Percentiles rank a stretch among this genome's conserved stretches.
These are phyloP conservation scores for Phytophthora litchii DNA, from an alignment of 352 stramenopile genomes.

Conservation along the genomic window DNA sequence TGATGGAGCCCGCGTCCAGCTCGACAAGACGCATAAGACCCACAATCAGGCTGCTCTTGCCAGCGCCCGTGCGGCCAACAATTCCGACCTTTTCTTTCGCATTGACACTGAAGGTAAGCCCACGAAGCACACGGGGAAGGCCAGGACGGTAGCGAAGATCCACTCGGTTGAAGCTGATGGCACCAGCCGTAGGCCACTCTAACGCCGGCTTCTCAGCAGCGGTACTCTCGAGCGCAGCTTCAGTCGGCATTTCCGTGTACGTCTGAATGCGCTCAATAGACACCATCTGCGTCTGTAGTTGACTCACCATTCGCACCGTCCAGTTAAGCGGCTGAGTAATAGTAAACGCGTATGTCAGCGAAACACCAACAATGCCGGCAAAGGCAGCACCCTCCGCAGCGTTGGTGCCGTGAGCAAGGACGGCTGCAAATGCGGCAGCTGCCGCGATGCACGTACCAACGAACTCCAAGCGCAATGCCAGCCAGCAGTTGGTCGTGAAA, in stretches of 20 bases:
- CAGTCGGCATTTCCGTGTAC: slow-evolving; percentile 20
- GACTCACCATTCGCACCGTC: slow-evolving; percentile 23
- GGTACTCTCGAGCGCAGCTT: slow-evolving; percentile 14
- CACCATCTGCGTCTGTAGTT: slow-evolving; percentile 25
- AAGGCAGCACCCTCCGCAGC: slow-evolving; percentile 32
- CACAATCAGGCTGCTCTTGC: slow-evolving; percentile 53
- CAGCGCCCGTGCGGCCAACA: slow-evolving; percentile 45
- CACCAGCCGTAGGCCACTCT: slow-evolving; percentile 47
- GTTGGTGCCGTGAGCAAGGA: slow-evolving; percentile 80
- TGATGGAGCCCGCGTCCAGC: slow-evolving; percentile 54
- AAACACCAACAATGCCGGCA: slow-evolving; percentile 34
- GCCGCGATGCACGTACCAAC: slow-evolving; percentile 55
- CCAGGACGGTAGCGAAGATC: slow-evolving; percentile 50
- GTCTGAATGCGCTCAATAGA: slow-evolving; percentile 23
- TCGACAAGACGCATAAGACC: slow-evolving; percentile 48
- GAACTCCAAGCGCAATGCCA: slow-evolving; percentile 21
- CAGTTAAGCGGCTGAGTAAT: slow-evolving; percentile 18
- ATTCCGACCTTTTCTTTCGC: slow-evolving; percentile 84
- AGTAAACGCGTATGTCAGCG: slow-evolving; percentile 39
- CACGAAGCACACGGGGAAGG: slow-evolving; percentile 47
- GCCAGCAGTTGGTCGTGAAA: slow-evolving; percentile 78
- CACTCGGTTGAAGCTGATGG: slow-evolving; percentile 48
- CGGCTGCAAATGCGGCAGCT: slow-evolving; percentile 46
- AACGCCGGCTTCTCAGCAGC: slow-evolving; percentile 9
- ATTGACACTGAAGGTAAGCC: slow-evolving; percentile 57